A percentile compares a stretch with the other conserved stretches of the same genome.
phyloP scores from a whole-genome alignment of 2,329 filamentous ascomycete species.

The Fusarium proliferatum region DNA sequence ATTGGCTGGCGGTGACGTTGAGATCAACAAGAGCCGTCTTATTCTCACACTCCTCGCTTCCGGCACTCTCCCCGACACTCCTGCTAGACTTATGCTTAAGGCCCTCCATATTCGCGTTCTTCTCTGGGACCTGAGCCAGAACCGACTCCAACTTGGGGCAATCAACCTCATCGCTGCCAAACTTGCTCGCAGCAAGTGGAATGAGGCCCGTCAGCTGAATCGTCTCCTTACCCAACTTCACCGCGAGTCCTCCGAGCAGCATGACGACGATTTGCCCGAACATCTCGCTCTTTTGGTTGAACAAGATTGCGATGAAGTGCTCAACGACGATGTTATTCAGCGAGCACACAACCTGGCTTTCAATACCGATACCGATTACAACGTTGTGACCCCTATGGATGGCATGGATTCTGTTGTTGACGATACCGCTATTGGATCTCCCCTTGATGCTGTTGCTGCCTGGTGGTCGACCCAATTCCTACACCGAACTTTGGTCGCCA shows the following conservation, averaged over 20 bases:
- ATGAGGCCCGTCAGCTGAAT: conserved; percentile 77
- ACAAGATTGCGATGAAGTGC: conserved; percentile 83
- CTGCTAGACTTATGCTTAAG: conserved; percentile 87
- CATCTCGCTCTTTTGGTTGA: conserved; percentile 82
- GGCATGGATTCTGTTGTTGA: conserved; percentile 87
- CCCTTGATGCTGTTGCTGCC: conserved; percentile 88
- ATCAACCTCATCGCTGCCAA: conserved; percentile 78
- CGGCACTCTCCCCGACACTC: conserved; percentile 85
- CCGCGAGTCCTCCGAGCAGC: conserved; percentile 55
- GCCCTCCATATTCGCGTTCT: conserved; percentile 91
- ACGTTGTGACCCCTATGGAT: conserved; percentile 70
- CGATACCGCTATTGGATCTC: conserved; percentile 84
- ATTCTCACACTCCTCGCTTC: conserved; percentile 89
- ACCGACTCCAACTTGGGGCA: conserved; percentile 70
- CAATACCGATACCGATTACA: conserved; percentile 80
- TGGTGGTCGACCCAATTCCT: conserved; percentile 87
- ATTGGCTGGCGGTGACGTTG: conserved; percentile 87
- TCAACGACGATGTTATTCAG: conserved; percentile 81
- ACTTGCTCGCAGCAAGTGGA: conserved; percentile 82
- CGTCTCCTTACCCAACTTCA: conserved; percentile 57
- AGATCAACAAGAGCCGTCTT: conserved; percentile 88
- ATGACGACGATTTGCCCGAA: conserved; percentile 73
- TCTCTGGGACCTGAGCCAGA: conserved; percentile 79
- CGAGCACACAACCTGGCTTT: conserved; percentile 91
- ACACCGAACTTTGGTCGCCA: conserved; percentile 74